Percentiles rank a stretch among this genome's conserved stretches.
These are phyloP conservation scores for Diaporthe aspalathi DNA, from an alignment of 2,329 filamentous ascomycete genomes.

Conservation along the genomic window DNA sequence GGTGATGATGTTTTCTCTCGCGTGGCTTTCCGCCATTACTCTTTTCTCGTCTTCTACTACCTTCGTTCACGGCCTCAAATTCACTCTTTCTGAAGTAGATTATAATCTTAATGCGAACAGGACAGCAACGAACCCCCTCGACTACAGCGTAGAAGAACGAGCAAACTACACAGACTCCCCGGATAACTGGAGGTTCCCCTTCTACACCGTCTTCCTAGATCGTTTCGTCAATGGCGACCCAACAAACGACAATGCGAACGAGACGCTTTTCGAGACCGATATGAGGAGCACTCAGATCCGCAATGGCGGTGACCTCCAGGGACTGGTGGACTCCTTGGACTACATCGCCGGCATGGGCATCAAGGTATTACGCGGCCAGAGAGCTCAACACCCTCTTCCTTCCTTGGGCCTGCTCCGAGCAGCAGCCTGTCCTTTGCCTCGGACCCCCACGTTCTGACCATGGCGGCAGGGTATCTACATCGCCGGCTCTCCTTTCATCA, in stretches of 20 bases:
- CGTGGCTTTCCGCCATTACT: conserved; percentile 45
- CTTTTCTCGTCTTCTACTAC: conserved; percentile 40
- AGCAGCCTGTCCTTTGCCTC: not conserved
- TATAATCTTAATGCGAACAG: conserved; percentile 73
- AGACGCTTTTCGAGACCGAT: conserved; percentile 71
- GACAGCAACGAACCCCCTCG: conserved; percentile 63
- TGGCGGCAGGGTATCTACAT: conserved; percentile 63
- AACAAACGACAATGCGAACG: conserved; percentile 71
- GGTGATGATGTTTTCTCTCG: conserved; percentile 46
- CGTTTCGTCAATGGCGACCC: conserved; percentile 74
- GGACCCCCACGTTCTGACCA: conserved; percentile 14
- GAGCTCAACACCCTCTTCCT: not conserved
- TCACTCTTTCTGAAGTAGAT: conserved; percentile 49
- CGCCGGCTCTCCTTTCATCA: conserved; percentile 72
- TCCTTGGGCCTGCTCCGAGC: not conserved
- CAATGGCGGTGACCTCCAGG: conserved; percentile 70
- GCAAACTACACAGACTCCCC: conserved; percentile 65
- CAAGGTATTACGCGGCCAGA: conserved; percentile 50
- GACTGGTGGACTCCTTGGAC: conserved; percentile 69
- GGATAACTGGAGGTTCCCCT: conserved; percentile 72
- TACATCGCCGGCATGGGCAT: conserved; percentile 74
- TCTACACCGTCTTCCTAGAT: conserved; percentile 74
- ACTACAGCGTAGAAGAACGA: conserved; percentile 67
- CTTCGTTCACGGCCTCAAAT: conserved; percentile 47
- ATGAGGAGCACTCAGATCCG: conserved; percentile 70